Conservation (phyloP, 192 early-diverging fungal genomes). For the Lobosporangium transversale region DNA sequence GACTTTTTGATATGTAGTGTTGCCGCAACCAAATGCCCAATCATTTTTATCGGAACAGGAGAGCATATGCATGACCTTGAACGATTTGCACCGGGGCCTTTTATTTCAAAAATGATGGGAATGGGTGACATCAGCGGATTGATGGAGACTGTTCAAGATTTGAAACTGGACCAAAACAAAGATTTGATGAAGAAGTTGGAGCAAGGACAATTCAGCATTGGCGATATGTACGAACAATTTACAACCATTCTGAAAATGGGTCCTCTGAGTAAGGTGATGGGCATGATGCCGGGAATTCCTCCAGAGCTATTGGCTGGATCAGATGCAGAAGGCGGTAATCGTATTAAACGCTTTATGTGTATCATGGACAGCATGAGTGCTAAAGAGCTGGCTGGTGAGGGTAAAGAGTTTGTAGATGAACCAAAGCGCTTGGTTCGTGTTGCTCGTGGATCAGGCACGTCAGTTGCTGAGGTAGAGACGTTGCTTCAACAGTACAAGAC, state of each 20-base stretch:
- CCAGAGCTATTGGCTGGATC: slow-evolving; percentile 58
- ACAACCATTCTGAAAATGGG: slow-evolving; percentile 91
- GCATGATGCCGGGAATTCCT: slow-evolving; percentile 71
- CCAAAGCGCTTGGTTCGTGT: slow-evolving; percentile 78
- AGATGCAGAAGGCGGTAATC: slow-evolving; percentile 65
- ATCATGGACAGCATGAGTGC: slow-evolving; percentile 98
- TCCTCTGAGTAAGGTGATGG: slow-evolving; percentile 88
- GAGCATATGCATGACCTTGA: slow-evolving; percentile 98
- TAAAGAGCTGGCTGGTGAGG: slow-evolving; percentile 87
- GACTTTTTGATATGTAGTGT: slow-evolving; percentile 67
- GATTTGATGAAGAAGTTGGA: slow-evolving; percentile 91
- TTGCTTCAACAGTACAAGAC: slow-evolving; percentile 78
- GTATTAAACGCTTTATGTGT: slow-evolving; percentile 82
- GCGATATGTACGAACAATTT: slow-evolving; percentile 96
- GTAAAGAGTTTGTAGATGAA: slow-evolving; percentile 81
- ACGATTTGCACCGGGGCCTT: slow-evolving; percentile 85
- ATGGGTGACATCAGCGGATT: slow-evolving; percentile 93
- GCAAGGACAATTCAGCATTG: slow-evolving; percentile 83
- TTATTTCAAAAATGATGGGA: slow-evolving; percentile 91
- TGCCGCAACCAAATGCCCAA: slow-evolving; percentile 92
- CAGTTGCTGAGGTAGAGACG: slow-evolving; percentile 83
- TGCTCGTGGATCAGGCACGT: slow-evolving; percentile 87
- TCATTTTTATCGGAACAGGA: slow-evolving; percentile 96
- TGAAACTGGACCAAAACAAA: slow-evolving; percentile 87
- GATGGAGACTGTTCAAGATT: slow-evolving; percentile 88